These are phyloP conservation scores for Coffea eugenioides DNA, from an alignment of 257 asterid genomes.

Conservation along the genomic window DNA sequence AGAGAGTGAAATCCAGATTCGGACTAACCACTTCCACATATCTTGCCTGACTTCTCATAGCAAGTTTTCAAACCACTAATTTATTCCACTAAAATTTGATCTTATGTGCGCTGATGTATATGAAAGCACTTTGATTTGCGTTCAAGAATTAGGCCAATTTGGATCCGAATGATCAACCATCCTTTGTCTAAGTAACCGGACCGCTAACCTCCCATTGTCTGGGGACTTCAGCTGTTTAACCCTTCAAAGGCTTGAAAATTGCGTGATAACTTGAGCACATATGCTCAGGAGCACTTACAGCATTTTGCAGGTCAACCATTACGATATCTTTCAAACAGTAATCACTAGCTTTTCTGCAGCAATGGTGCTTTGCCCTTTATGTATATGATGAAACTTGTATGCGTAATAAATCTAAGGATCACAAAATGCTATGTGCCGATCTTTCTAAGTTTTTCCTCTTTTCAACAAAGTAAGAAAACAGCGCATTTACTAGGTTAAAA, in stretches of 20 bases:
- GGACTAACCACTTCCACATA: background rate
- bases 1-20: background rate
- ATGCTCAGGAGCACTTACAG: background rate
- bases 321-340: background rate
- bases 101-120: background rate
- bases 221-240: background rate
- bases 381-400: background rate
- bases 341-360: background rate
- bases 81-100: too few species aligned
- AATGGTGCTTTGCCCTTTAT: background rate
- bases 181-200: background rate
- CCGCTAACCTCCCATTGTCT: too few species aligned
- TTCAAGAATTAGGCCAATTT: background rate
- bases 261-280: background rate
- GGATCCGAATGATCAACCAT: background rate
- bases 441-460: too few species aligned
- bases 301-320: background rate
- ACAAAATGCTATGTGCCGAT: background rate
- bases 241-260: background rate
- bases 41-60: too few species aligned
- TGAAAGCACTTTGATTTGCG: background rate
- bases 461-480: too few species aligned
- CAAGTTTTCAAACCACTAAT: too few species aligned
- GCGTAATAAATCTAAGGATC: background rate
- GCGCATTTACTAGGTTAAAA: too few species aligned